Evolutionary conservation across 163 green algal species (phyloP).

Genomic region (Volvox carteri): DNA sequence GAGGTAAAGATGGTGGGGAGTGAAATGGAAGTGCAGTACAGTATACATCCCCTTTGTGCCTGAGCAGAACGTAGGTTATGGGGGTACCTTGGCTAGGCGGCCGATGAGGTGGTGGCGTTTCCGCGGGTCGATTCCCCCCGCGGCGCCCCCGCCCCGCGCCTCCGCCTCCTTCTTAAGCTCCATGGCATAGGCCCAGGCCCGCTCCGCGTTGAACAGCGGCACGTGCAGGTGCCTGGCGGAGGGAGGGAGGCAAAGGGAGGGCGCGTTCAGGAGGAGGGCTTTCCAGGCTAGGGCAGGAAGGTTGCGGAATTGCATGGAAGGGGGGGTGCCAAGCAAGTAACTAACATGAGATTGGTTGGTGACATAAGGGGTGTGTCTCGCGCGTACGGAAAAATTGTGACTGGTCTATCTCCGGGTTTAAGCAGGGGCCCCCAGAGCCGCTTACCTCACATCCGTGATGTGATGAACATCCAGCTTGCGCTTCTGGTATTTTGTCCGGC

Average conservation of each 20-base stretch:
- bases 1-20: too few relatives aligned
- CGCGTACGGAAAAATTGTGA: too few relatives aligned
- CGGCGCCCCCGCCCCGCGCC: neutral
- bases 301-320: too few relatives aligned
- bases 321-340: too few relatives aligned
- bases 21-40: too few relatives aligned
- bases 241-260: neutral
- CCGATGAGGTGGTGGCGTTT: slow-evolving; percentile 76
- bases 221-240: slow-evolving; percentile 85
- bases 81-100: slow-evolving; percentile 71
- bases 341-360: too few relatives aligned
- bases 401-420: too few relatives aligned
- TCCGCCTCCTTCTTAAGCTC: slow-evolving; percentile 76
- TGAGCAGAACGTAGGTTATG: too few relatives aligned
- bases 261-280: neutral
- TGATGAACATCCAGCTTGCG: slow-evolving; percentile 77
- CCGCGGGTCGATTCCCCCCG: slow-evolving; percentile 25
- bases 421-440: too few relatives aligned
- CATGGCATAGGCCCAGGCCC: slow-evolving; percentile 88
- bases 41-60: too few relatives aligned
- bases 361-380: too few relatives aligned
- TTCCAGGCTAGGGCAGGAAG: neutral
- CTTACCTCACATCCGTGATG: slow-evolving; percentile 77
- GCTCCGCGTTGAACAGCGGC: slow-evolving; percentile 86
- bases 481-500: slow-evolving; percentile 83